Percentiles rank a stretch among this genome's conserved stretches.
These are phyloP conservation scores for Castanea sativa DNA, from an alignment of 306 rosid species.

Conservation along the genomic window DNA sequence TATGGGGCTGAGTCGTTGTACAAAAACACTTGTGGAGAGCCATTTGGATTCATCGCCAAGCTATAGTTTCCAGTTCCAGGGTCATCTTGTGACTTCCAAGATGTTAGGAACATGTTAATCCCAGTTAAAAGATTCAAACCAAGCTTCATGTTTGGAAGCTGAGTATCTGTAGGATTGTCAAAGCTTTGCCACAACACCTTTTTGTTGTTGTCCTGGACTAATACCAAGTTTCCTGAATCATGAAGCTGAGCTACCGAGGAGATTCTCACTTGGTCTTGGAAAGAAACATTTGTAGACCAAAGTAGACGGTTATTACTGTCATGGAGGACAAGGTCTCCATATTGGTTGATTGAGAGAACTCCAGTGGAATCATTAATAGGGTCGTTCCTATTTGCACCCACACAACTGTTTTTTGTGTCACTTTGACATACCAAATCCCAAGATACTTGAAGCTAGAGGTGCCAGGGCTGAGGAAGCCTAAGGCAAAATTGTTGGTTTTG, in stretches of 20 bases:
- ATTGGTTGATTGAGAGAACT: background rate
- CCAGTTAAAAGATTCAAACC: background rate
- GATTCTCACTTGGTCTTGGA: no score
- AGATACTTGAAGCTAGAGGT: constrained; percentile 38
- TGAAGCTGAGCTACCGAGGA: no score
- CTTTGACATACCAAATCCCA: constrained; percentile 18
- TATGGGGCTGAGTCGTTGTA: no score
- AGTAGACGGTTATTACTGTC: background rate
- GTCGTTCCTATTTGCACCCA: constrained; percentile 12
- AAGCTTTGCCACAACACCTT: no score
- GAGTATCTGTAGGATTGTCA: background rate
- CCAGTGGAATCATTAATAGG: background rate
- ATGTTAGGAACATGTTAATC: background rate
- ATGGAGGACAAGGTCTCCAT: no score
- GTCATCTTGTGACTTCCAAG: background rate
- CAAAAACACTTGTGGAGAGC: no score
- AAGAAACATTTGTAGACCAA: constrained; percentile 11
- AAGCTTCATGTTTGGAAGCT: background rate
- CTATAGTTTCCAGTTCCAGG: no score
- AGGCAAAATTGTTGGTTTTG: no score
- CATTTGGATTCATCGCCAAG: no score
- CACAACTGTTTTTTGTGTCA: no score
- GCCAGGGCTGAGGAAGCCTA: constrained; percentile 58
- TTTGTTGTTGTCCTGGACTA: no score
- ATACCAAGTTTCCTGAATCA: no score